phyloP scores from a whole-genome alignment of 768 basidiomycete genomes.

The Lactarius quietus region DNA sequence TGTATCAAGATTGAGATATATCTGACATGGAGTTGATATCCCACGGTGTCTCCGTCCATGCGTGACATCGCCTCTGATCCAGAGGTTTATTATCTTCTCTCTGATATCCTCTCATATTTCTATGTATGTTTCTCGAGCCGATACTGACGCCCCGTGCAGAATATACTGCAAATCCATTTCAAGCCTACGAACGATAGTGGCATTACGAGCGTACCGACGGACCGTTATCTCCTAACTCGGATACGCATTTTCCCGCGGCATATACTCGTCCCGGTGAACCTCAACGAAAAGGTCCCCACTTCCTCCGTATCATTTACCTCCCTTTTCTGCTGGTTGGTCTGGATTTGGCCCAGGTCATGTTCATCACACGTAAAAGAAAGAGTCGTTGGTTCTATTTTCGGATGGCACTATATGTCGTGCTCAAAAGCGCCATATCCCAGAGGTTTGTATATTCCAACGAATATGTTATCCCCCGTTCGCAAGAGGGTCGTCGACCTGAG shows the following conservation, averaged over 20 bases:
- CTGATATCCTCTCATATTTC: slow-evolving; percentile 5
- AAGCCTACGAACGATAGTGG: neutral
- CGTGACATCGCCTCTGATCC: slow-evolving; percentile 9
- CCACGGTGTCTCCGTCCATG: slow-evolving; percentile 14
- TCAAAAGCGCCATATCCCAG: slow-evolving; percentile 4
- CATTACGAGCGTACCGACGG: neutral
- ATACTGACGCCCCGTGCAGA: slow-evolving; percentile 1
- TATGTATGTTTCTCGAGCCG: neutral
- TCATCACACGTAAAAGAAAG: neutral
- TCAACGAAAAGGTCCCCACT: neutral
- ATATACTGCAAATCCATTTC: slow-evolving; percentile 1
- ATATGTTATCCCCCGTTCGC: slow-evolving; percentile 10
- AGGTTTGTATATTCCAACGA: neutral
- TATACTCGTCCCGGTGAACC: neutral
- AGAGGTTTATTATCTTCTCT: slow-evolving; percentile 20
- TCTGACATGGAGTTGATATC: slow-evolving; percentile 22
- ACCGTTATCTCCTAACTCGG: neutral
- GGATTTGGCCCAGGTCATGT: neutral
- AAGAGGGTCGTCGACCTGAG: slow-evolving; percentile 49
- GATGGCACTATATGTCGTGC: neutral
- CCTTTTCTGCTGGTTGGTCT: slow-evolving; percentile 3
- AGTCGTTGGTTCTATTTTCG: neutral
- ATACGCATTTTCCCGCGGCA: neutral
- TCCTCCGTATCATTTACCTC: neutral
- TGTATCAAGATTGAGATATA: slow-evolving; percentile 4